Evolutionary conservation across 805 yeast species (phyloP), one percentile per base, ranked within the genome.

Genomic region (Isabelozyma pseudorhagii): DNA sequence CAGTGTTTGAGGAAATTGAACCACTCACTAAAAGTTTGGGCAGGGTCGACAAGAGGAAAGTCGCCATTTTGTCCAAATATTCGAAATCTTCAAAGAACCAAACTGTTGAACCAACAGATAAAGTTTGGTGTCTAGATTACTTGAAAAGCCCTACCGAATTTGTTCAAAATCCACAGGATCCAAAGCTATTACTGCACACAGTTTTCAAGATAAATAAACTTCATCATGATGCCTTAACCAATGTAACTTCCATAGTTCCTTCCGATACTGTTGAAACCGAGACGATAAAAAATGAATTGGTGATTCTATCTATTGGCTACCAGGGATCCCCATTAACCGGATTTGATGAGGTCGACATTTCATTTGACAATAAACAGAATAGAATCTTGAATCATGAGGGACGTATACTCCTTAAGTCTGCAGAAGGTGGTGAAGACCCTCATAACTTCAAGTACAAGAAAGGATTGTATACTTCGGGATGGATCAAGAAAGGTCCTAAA

Each of bases 401-500:
- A 5, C 63, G 77, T 39, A 50, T 72, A 7, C 50, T 61, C 31
- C 45, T 61, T 7, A 42, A 46, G 2, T 40, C 51, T 6, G 46
- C 64, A 3, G 42, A 49, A 10, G 58, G 50, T n/a, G 48, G 47
- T 7, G 49, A 59, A 7, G 53, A 51, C 47, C 40, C 56, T 52
- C 38, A 57, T 63, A 54, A 55, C 21, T 48, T 56, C 8, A 28
- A 69, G 62, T 62, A 58, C 42, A 56, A 63, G 42, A 61, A 60
- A 2, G 86, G 89, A 0, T 69, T 89, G 50, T 93, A 91, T 58
- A 84, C 88, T 2, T 74, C 91, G 8, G 99, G 99, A 0, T 94
- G 99, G 99, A 84, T 91, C 44, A 82, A 87, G 49, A 83, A 80
- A 46, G 96, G 96, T 0, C 87, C 96, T 7, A 79, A 79, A 28